phyloP scores from a whole-genome alignment of 768 basidiomycete genomes.

The Lactifluus echinatus region DNA sequence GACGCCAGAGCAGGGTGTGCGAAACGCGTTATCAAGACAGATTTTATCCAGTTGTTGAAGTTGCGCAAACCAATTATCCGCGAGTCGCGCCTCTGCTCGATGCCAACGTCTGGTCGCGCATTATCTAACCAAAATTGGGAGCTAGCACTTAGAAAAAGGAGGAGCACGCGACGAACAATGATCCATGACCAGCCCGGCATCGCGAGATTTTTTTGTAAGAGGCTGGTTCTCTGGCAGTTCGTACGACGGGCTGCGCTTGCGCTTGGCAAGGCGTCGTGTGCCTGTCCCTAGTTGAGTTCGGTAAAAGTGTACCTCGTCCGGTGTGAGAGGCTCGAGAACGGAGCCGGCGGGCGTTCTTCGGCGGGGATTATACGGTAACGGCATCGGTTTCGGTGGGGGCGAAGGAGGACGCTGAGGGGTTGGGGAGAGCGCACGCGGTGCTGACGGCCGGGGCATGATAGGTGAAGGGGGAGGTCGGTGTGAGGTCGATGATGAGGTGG shows the following conservation, averaged over 20 bases:
- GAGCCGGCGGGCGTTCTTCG: conserved; percentile 25
- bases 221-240: conserved; percentile 22
- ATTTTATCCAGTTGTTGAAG: conserved; percentile 99
- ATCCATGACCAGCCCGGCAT: conserved; percentile 62
- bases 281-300: conserved; percentile 27
- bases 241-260: conserved; percentile 22
- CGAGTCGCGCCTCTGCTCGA: conserved; percentile 73
- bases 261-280: conserved; percentile 27
- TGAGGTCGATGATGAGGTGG: conserved; percentile 21
- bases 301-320: conserved; percentile 20
- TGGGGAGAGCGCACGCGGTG: conserved; percentile 17
- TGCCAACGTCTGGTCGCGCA: conserved; percentile 83
- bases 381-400: conserved; percentile 20
- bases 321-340: conserved; percentile 22
- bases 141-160: background rate
- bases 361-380: conserved; percentile 18
- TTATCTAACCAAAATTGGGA: conserved; percentile 53
- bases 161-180: conserved; percentile 57
- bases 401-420: conserved; percentile 19
- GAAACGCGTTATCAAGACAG: conserved; percentile 88
- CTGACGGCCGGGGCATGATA: conserved; percentile 12
- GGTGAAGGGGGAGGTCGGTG: conserved; percentile 17
- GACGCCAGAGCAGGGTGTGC: conserved; percentile 56
- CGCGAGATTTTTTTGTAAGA: conserved; percentile 44
- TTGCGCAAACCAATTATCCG: conserved; percentile 95